Percentiles rank a stretch among this genome's conserved stretches.
Conservation (phyloP, 768 basidiomycete species). For the Rickenella mellea region DNA sequence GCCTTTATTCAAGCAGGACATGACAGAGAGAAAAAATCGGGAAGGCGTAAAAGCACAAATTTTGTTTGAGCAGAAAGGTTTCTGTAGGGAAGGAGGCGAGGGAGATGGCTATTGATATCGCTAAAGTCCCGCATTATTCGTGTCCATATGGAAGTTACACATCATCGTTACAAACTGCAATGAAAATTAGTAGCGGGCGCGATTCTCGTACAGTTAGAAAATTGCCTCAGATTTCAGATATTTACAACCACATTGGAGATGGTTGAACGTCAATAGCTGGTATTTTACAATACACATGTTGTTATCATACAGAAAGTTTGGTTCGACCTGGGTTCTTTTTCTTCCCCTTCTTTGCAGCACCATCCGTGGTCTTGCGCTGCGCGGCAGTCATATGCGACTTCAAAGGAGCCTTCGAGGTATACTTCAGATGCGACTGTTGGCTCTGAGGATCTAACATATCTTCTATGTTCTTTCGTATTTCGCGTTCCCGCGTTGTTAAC, state of each 20-base stretch:
- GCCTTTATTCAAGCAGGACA: conserved; percentile 63
- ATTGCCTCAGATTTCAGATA: too few species aligned
- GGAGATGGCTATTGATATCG: conserved; percentile 79
- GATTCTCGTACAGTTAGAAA: too few species aligned
- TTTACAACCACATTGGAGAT: too few species aligned
- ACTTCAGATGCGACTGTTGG: neutral
- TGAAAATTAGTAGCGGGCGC: too few species aligned
- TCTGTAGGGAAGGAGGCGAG: conserved; percentile 92
- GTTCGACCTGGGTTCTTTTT: conserved; percentile 14
- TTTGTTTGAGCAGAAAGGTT: conserved; percentile 77
- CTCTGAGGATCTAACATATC: conserved; percentile 38
- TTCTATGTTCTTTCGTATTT: conserved; percentile 69
- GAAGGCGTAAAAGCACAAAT: conserved; percentile 80
- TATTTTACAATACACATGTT: too few species aligned
- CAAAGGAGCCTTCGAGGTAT: neutral
- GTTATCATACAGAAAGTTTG: too few species aligned
- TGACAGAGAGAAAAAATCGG: conserved; percentile 64
- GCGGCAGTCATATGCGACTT: neutral
- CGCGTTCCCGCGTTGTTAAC: conserved; percentile 67
- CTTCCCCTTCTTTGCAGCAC: conserved; percentile 11
- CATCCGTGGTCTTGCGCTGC: conserved; percentile 23
- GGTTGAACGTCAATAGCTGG: too few species aligned
- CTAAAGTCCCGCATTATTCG: neutral
- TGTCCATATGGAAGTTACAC: too few species aligned
- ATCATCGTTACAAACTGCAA: too few species aligned